Base-by-base conservation (phyloP, 2,329 filamentous ascomycete genomes). In the Eurotiales sp. region DNA sequence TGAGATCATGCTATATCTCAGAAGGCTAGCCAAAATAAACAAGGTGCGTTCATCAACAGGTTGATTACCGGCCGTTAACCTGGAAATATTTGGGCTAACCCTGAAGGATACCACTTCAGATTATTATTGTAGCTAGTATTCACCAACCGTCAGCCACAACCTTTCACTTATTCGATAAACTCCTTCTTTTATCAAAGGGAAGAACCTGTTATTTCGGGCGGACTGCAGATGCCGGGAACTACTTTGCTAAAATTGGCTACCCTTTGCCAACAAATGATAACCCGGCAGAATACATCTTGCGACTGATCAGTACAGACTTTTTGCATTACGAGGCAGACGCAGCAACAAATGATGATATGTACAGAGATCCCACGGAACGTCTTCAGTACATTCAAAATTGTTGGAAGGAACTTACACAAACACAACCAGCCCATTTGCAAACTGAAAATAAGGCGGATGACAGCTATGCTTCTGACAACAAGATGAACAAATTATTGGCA, bases 121-220 rank as follows among this genome's bases (percentile, higher is more conserved):
- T 93, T 54, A 82, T 93, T 53, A 82, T 93, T 25, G 83, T 95
- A 53, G 86, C 86, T 3, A 89, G 86, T 34, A 93, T 95, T 55
- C 90, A 95, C 65, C 90, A 95, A 63, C 90, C 90, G 0, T 92
- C 88, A 0, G 88, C 87, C 0, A 79, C 84, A 0, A 91, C 87
- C 0, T 95, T 90, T 60, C 79, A 85, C 55, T 79, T 90, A 11
- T 95, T 95, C 59, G 88, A 95, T 64, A 88, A 87, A 64, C 73
- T 95, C 0, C 72, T 88, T 32, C 77, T 95, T 1, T 76, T 95
- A 0, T 90, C 88, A 0, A 73, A 72, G 3, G 89, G 88, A 15
- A 80, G 77, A 51, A 82, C 84, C 0, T 85, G 85, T 57, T 95
- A 90, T 68, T 88, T 86, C 56, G 90, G 89, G 0, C 72, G 82